Percentiles rank a stretch among this genome's conserved stretches.
Evolutionary conservation across 129 eudicot genomes (phyloP).

Genomic region (Tanacetum coccineum): DNA sequence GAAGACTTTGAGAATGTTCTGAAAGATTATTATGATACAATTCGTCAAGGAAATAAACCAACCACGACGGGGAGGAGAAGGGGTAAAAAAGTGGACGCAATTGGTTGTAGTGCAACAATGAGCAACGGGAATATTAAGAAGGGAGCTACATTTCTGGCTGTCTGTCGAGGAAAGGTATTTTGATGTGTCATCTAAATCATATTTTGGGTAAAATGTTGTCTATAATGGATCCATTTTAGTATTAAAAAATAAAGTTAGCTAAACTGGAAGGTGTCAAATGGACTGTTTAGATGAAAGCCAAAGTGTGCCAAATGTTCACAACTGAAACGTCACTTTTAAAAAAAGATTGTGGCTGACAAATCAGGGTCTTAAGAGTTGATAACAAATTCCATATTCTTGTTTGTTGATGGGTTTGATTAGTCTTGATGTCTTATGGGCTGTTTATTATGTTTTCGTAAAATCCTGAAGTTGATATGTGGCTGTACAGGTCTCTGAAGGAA

Average conservation of each 20-base stretch:
- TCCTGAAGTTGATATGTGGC: conserved; percentile 14
- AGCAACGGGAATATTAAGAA: conserved; percentile 27
- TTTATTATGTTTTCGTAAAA: neutral
- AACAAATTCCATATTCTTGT: neutral
- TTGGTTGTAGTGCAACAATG: conserved; percentile 17
- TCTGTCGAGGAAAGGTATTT: conserved; percentile 95
- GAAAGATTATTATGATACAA: conserved; percentile 65
- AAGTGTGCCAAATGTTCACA: neutral
- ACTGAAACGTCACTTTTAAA: neutral
- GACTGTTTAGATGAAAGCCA: neutral
- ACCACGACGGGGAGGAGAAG: conserved; percentile 46
- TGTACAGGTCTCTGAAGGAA: conserved; percentile 97
- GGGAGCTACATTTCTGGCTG: conserved; percentile 95
- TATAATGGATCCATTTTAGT: neutral
- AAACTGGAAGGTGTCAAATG: conserved; percentile 3
- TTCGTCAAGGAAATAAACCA: conserved; percentile 39
- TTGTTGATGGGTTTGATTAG: neutral
- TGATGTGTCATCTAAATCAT: neutral
- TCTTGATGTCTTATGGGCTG: neutral
- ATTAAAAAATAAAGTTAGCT: conserved; percentile 7
- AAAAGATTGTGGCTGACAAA: conserved; percentile 2
- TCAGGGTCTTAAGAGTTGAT: neutral
- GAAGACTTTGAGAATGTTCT: conserved; percentile 69
- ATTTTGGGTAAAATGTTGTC: too few species aligned
- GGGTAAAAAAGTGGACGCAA: conserved; percentile 51